phyloP scores from a whole-genome alignment of 768 basidiomycete genomes.

The Hysterangium stoloniferum region DNA sequence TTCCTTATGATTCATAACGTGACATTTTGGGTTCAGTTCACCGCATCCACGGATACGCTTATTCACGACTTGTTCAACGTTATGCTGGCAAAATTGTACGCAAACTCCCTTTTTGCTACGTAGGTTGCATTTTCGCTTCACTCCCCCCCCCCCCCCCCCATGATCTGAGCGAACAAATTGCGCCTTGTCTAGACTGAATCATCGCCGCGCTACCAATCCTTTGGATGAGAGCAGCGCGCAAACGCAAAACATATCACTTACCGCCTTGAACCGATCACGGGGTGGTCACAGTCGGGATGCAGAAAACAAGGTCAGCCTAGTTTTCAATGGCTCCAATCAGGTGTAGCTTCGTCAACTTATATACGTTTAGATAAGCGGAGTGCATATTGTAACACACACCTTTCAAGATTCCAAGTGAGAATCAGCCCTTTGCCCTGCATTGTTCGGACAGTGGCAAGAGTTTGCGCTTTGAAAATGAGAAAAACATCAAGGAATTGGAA shows the following conservation, averaged over 20 bases:
- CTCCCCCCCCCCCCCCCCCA: neutral
- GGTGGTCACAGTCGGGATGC: neutral
- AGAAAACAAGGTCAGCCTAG: neutral
- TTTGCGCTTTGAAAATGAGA: too few species aligned
- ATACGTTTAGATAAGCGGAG: neutral
- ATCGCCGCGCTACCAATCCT: neutral
- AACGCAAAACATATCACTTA: neutral
- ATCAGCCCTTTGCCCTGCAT: too few species aligned
- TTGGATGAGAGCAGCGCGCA: neutral
- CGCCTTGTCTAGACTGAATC: neutral
- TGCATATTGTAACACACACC: neutral
- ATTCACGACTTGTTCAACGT: conserved; percentile 1
- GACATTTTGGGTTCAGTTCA: neutral
- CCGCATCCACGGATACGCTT: neutral
- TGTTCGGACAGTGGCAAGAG: too few species aligned
- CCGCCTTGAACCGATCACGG: neutral
- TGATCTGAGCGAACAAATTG: neutral
- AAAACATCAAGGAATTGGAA: too few species aligned
- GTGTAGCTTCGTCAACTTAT: neutral
- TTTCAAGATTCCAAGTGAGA: too few species aligned
- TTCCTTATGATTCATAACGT: neutral
- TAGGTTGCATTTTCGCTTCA: neutral
- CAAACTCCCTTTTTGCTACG: neutral
- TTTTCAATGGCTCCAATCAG: neutral
- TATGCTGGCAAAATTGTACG: neutral